Base-by-base conservation (phyloP, 139 green algal species). In the Auxenochlorella pyrenoidosa region DNA sequence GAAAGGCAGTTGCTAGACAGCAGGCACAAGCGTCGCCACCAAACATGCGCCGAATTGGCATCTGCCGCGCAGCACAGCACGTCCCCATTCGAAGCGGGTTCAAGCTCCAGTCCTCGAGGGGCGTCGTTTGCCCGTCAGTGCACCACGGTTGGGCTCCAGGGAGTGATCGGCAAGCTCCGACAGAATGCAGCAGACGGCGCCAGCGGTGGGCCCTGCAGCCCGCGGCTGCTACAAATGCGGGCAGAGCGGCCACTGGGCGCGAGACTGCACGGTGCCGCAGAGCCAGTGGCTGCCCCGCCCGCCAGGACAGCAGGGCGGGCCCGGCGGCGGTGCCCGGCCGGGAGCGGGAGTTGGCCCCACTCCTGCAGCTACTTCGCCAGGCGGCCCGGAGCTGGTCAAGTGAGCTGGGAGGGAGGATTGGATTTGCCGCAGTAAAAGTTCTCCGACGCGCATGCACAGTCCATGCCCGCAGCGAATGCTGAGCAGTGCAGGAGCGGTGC, bases 171-270 rank as follows among this genome's bases (percentile, higher is more conserved):
- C 30, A 22, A 54, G 66, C 66, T 19, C 79, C 28, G 54, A 73
- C 79, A 38, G 54, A 65, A 44, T 47, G 54, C 47, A 54, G 58
- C 79, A 84, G 79, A 84, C 79, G 16, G 54, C 79, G 28, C 32
- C 54, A 54, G 47, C 79, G 22, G 36, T 5, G 5, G 60, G 79
- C 59, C 38, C 34, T n/a, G 51, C 51, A 79, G 30, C 81, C 41
- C 30, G n/a, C 24, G 84, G 84, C 16, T 94, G 91, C 85, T 89
- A 85, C 59, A 93, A 93, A 65, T 94, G 91, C 85, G 91, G 91
- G 26, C 70, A 92, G 85, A 89, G 66, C 40, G 91, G 91, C 18
- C 86, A 94, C 72, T 94, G 90, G 79, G 22, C 88, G 2, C 80
- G 90, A 8, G 91, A 94, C 85, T 94, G 90, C 81, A 86, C 88